Conservation (phyloP, 305 asterid genomes). For the Nicotiana rustica region DNA sequence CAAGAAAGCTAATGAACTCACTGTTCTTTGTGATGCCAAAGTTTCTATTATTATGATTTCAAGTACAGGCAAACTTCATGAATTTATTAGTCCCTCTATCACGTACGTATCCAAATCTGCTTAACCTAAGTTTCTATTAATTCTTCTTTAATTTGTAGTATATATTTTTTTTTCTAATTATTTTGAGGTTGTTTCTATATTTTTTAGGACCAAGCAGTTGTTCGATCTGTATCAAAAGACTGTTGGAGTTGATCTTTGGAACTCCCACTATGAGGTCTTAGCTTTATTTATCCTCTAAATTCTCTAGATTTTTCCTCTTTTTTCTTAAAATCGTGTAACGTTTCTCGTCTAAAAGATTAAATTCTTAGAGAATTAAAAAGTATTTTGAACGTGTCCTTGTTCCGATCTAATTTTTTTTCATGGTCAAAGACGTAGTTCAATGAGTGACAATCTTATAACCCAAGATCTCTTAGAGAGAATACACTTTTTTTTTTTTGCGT, state of each 20-base stretch:
- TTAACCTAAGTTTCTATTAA: not conserved
- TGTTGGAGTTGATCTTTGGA: conserved; percentile 83
- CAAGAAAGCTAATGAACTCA: conserved; percentile 91
- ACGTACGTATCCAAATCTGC: conserved; percentile 44
- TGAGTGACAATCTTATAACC: not conserved
- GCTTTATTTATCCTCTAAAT: not conserved
- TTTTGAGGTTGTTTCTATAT: not conserved
- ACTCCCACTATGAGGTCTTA: conserved; percentile 77
- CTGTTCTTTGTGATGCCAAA: conserved; percentile 92
- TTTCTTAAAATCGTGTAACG: not conserved
- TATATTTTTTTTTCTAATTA: not conserved
- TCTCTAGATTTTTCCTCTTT: not conserved
- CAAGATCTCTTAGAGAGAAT: not conserved
- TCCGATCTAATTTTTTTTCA: not conserved
- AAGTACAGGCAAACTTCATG: conserved; percentile 88
- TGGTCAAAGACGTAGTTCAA: not conserved
- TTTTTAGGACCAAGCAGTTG: conserved; percentile 76
- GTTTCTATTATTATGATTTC: conserved; percentile 88
- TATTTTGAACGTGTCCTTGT: not conserved
- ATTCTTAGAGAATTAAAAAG: too few species aligned
- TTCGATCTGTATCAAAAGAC: conserved; percentile 82
- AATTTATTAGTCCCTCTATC: conserved; percentile 75
- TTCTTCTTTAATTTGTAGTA: not conserved
- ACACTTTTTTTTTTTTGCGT: not conserved
- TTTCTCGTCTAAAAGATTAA: not conserved